Conservation (phyloP, 495 filamentous ascomycete species). For the Penicillium diatomitis region DNA sequence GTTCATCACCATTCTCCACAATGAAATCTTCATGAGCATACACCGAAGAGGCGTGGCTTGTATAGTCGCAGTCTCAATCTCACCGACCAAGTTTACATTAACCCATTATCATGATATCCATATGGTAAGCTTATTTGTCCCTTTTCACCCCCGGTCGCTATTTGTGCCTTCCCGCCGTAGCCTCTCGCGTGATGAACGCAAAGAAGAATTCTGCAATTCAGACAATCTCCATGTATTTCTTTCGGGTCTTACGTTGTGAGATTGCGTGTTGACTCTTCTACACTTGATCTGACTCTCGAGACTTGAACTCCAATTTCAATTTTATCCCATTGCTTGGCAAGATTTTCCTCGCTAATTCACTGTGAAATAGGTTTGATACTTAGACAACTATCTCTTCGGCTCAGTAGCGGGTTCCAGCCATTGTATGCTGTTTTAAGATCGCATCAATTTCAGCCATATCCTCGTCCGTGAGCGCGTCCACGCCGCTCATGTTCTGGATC, state of each 20-base stretch:
- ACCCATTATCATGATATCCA: background rate
- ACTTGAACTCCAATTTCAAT: background rate
- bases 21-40: too few species aligned
- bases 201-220: constrained; percentile 50
- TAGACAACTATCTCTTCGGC: background rate
- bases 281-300: constrained; percentile 44
- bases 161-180: background rate
- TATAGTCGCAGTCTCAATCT: background rate
- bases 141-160: background rate
- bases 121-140: constrained; percentile 2
- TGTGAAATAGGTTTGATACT: background rate
- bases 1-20: background rate
- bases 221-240: constrained; percentile 36
- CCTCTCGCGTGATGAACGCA: constrained; percentile 32
- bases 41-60: too few species aligned
- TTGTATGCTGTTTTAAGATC: constrained; percentile 27
- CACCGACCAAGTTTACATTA: background rate
- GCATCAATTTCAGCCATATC: constrained; percentile 40
- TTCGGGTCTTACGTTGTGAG: constrained; percentile 21
- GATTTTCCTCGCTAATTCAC: constrained; percentile 4
- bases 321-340: background rate
- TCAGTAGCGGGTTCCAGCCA: constrained; percentile 33
- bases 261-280: constrained; percentile 46
- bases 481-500: constrained; percentile 34
- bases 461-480: constrained; percentile 25